phyloP scores from a whole-genome alignment of 768 basidiomycete genomes.

The Cystofilobasidium ferigula region DNA sequence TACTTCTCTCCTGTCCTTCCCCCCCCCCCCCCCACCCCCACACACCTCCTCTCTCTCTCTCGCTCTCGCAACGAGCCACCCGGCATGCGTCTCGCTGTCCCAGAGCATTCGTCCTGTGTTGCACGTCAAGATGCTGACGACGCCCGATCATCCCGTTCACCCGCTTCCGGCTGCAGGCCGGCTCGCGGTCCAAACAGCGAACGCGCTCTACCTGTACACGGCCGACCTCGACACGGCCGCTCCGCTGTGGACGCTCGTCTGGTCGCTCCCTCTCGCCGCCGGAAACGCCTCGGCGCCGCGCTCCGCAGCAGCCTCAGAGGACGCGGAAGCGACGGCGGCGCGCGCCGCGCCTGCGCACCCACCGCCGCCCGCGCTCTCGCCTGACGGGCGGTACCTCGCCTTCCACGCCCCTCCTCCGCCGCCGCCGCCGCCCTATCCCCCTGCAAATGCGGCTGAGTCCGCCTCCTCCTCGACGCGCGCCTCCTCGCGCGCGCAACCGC shows the following conservation, averaged over 20 bases:
- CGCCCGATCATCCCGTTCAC: background rate
- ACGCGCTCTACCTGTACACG: background rate
- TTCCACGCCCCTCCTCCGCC: background rate
- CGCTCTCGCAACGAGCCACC: background rate
- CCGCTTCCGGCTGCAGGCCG: background rate
- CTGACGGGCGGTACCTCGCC: background rate
- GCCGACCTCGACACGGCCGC: background rate
- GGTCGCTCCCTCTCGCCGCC: background rate
- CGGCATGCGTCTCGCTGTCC: background rate
- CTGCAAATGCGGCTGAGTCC: too few species aligned
- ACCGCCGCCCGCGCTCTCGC: background rate
- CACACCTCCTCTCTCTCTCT: too few species aligned
- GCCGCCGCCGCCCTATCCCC: too few species aligned
- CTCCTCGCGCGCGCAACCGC: too few species aligned
- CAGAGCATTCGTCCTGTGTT: too few species aligned
- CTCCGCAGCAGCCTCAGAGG: background rate
- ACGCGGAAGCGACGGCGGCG: background rate
- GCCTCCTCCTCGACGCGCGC: too few species aligned
- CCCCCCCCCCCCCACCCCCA: too few species aligned
- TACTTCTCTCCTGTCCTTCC: too few species aligned
- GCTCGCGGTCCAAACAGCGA: background rate
- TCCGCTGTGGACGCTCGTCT: background rate
- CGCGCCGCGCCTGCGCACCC: background rate
- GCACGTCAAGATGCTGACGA: too few species aligned
- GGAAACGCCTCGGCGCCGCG: background rate